These are phyloP conservation scores for Rhizophora apiculata DNA, from an alignment of 345 rosid species.

Conservation along the genomic window DNA sequence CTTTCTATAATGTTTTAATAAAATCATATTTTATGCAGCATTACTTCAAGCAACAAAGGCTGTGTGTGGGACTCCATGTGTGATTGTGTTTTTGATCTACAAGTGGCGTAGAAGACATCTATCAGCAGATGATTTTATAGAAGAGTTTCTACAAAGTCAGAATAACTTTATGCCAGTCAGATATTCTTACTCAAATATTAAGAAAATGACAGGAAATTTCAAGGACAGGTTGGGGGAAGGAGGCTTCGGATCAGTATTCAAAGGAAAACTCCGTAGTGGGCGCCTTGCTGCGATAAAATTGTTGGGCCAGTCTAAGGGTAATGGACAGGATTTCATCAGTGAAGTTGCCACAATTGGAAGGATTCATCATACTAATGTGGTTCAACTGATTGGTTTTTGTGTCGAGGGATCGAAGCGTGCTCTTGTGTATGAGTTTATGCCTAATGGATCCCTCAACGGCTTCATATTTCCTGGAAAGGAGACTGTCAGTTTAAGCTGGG, in stretches of 20 bases:
- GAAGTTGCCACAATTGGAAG: conserved; percentile 19
- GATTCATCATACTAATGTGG: conserved; percentile 6
- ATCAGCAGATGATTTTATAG: background rate
- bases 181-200: background rate
- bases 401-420: conserved; percentile 8
- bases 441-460: conserved; percentile 8
- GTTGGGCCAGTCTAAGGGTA: background rate
- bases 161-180: background rate
- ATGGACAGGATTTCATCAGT: conserved; percentile 10
- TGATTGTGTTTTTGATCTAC: background rate
- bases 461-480: background rate
- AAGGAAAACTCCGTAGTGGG: conserved; percentile 8
- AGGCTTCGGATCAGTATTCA: conserved; percentile 13
- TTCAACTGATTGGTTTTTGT: conserved; percentile 7
- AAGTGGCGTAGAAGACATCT: conserved; percentile 9
- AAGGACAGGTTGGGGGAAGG: conserved; percentile 13
- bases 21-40: too few species aligned
- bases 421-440: conserved; percentile 13
- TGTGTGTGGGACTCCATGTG: background rate
- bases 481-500: background rate
- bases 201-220: background rate
- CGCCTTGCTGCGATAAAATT: conserved; percentile 5
- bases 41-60: too few species aligned
- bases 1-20: too few species aligned
- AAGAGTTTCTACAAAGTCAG: background rate